Evolutionary conservation across 305 asterid genomes (phyloP).

Genomic region (Caryopteris hybrid): DNA sequence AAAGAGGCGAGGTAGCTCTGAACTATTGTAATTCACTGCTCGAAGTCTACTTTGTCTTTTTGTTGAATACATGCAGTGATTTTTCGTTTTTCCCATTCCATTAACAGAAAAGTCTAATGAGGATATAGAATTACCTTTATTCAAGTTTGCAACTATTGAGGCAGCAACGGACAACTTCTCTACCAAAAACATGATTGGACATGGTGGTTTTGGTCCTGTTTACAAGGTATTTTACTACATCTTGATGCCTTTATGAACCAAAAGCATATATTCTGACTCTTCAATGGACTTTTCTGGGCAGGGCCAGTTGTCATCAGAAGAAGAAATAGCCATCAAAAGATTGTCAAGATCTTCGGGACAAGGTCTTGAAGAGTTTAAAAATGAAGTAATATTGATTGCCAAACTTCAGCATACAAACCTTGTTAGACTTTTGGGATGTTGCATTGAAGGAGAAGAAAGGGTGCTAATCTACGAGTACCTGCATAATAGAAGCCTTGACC

Average conservation of each 20-base stretch:
- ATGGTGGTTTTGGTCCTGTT: constrained; percentile 47
- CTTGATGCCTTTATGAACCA: background rate
- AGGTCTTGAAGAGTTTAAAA: constrained; percentile 25
- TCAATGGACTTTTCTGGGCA: background rate
- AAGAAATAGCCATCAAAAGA: constrained; percentile 22
- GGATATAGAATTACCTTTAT: constrained; percentile 20
- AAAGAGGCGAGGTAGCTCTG: background rate
- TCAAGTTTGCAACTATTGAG: constrained; percentile 19
- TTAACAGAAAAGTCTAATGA: background rate
- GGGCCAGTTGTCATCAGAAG: constrained; percentile 15
- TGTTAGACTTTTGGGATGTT: constrained; percentile 27
- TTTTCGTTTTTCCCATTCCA: background rate
- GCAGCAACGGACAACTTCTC: constrained; percentile 35
- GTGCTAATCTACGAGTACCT: constrained; percentile 29
- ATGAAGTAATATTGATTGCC: constrained; percentile 21
- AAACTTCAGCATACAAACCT: constrained; percentile 25
- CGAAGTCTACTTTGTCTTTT: background rate
- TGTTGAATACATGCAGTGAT: background rate
- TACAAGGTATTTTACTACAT: constrained; percentile 31
- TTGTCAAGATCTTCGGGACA: constrained; percentile 20
- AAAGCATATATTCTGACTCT: background rate
- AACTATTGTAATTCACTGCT: background rate
- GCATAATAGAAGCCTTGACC: constrained; percentile 17
- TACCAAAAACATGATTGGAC: constrained; percentile 25
- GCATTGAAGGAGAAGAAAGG: constrained; percentile 22